Base-by-base conservation (phyloP, 2,329 filamentous ascomycete genomes). In the Dactylellina parvicollis region DNA sequence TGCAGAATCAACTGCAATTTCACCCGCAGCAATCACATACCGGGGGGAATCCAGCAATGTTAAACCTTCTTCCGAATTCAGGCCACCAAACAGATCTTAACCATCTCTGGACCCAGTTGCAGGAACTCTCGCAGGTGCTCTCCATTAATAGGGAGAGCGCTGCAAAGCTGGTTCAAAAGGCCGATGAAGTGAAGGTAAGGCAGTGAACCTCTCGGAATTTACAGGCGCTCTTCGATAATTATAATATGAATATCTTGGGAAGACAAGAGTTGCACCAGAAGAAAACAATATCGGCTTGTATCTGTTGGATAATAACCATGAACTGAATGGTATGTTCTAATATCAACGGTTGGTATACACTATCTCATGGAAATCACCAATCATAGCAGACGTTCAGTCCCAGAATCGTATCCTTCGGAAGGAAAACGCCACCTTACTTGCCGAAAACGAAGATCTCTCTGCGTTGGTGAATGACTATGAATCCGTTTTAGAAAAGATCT, bases 51-150 rank as follows among this genome's bases (percentile, higher is more conserved):
- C 60, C 69, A 28, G 36, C 69, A n/a, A 32, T 73, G 5, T 16
- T 73, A 9, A 73, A 49, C 30, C 57, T 74, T 36, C 70, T 69
- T 40, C 64, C 64, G n/a, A 74, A 69, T 57, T 34, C 69, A 54
- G 76, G 76, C 28, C 76, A 77, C 57, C 77, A 78, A 54, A 75
- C 77, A n/a, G 77, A 78, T 61, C 76, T 78, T 54, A 77, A 78
- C 50, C 76, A 78, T 34, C 75, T 78, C 4, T 78, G 77, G 77
- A 75, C 75, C 24, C 77, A 78, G 52, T 70, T 78, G 12, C 77
- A 78, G 60, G 76, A 78, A 36, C 52, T 78, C 54, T 77, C 76
- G 7, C 62, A 73, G n/a, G 62, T 78, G 12, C 72, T 78, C 12
- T 75, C 77, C 1, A 62, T 75, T 40, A 78, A 78, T 50, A 64